Evolutionary conservation across 805 yeast species (phyloP).

Genomic region (Wickerhamomyces chambardii): DNA sequence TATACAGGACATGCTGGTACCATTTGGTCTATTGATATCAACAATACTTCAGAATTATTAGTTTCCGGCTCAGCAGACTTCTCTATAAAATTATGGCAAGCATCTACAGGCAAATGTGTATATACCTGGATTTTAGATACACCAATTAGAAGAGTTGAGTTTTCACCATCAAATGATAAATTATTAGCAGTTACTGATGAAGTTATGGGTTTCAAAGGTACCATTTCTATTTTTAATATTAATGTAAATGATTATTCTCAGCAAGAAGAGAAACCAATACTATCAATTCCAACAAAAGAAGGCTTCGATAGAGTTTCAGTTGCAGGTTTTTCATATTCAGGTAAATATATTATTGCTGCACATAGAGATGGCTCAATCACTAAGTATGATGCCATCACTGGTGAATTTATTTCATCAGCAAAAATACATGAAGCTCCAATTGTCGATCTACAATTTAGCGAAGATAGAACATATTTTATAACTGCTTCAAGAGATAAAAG

Average conservation of each 20-base stretch:
- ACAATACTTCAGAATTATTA: conserved; percentile 54
- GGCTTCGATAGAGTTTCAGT: conserved; percentile 59
- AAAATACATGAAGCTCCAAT: conserved; percentile 70
- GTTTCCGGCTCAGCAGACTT: conserved; percentile 92
- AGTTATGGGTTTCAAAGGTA: conserved; percentile 85
- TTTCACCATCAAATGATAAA: conserved; percentile 62
- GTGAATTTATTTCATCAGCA: conserved; percentile 50
- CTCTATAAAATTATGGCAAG: conserved; percentile 77
- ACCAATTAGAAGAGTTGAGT: conserved; percentile 88
- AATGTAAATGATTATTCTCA: conserved; percentile 35
- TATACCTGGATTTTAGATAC: conserved; percentile 68
- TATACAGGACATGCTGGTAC: conserved; percentile 87
- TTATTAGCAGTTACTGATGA: conserved; percentile 78
- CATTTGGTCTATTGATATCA: conserved; percentile 89
- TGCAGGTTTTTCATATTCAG: conserved; percentile 83
- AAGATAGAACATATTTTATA: conserved; percentile 82
- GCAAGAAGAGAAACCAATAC: conserved; percentile 46
- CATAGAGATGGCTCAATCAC: conserved; percentile 82
- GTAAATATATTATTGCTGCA: conserved; percentile 70
- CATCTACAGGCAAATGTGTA: conserved; percentile 66
- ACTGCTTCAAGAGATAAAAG: conserved; percentile 90
- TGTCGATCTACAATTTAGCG: conserved; percentile 86
- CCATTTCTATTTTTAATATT: conserved; percentile 59
- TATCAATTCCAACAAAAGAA: conserved; percentile 52
- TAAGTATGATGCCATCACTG: conserved; percentile 70